These are phyloP conservation scores for Raffaelea deltoideospora DNA, from an alignment of 2,329 filamentous ascomycete species.

Conservation along the genomic window DNA sequence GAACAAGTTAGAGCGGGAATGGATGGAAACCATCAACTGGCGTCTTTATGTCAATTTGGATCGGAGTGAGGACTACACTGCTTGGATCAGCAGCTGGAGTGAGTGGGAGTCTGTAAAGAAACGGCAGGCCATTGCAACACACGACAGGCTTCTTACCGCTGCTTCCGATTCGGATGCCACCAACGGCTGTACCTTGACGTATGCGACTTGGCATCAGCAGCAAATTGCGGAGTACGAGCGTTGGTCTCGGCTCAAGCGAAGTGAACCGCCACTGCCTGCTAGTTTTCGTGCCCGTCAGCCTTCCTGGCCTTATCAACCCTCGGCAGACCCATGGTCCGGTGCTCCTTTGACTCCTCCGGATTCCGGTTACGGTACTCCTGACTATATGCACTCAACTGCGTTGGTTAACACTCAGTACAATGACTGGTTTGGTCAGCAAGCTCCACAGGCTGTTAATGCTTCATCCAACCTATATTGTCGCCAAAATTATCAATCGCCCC, in stretches of 20 bases:
- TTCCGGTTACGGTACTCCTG: constrained; percentile 46
- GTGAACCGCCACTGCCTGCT: constrained; percentile 14
- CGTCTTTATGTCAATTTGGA: constrained; percentile 75
- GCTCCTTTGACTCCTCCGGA: constrained; percentile 43
- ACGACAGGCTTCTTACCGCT: constrained; percentile 34
- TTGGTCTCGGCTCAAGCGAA: constrained; percentile 25
- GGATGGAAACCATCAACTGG: constrained; percentile 73
- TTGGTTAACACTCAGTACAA: constrained; percentile 40
- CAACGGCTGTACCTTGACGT: constrained; percentile 17
- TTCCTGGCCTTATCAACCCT: constrained; percentile 21
- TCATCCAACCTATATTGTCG: too few relatives aligned
- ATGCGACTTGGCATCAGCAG: constrained; percentile 34
- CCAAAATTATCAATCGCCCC: too few relatives aligned
- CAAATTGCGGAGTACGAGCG: constrained; percentile 39
- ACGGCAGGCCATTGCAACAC: constrained; percentile 30
- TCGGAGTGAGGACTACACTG: constrained; percentile 54
- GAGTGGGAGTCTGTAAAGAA: constrained; percentile 42
- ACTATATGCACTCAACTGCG: constrained; percentile 39
- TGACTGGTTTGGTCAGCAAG: constrained; percentile 37
- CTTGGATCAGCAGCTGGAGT: constrained; percentile 46
- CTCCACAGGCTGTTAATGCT: constrained; percentile 25
- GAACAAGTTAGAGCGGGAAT: constrained; percentile 75
- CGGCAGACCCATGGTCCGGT: constrained; percentile 21
- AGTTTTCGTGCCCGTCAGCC: constrained; percentile 29
- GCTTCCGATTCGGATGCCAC: constrained; percentile 28